phyloP scores from a whole-genome alignment of 306 rosid genomes.

The Mimosa pudica region DNA sequence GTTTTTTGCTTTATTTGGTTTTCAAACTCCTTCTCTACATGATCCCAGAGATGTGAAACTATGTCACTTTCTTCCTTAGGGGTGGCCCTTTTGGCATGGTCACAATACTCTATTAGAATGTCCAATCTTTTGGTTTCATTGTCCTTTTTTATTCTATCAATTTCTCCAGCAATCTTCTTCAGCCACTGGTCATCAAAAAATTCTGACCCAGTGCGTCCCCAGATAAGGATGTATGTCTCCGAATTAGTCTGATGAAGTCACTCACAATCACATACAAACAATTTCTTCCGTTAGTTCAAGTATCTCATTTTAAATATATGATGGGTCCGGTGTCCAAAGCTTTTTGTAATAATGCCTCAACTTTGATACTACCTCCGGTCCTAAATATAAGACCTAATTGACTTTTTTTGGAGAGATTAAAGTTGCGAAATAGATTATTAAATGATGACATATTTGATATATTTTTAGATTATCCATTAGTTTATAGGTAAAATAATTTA shows the following conservation, averaged over 20 bases:
- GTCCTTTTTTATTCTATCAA: background rate
- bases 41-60: background rate
- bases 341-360: too few relatives aligned
- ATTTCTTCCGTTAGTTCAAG: too few relatives aligned
- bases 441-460: too few relatives aligned
- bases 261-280: background rate
- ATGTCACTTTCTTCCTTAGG: background rate
- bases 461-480: too few relatives aligned
- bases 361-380: too few relatives aligned
- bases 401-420: too few relatives aligned
- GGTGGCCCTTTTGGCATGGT: background rate
- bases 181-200: background rate
- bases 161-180: background rate
- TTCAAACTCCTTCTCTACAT: background rate
- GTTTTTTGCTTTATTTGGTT: background rate
- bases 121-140: background rate
- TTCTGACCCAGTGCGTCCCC: slow-evolving; percentile 32
- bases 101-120: background rate
- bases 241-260: slow-evolving; percentile 34
- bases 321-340: too few relatives aligned
- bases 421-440: too few relatives aligned
- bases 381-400: too few relatives aligned
- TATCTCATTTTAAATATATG: too few relatives aligned
- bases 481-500: too few relatives aligned
- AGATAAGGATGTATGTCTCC: slow-evolving; percentile 41